Conservation (phyloP, 2,329 filamentous ascomycete genomes). For the Monilinia aucupariae region DNA sequence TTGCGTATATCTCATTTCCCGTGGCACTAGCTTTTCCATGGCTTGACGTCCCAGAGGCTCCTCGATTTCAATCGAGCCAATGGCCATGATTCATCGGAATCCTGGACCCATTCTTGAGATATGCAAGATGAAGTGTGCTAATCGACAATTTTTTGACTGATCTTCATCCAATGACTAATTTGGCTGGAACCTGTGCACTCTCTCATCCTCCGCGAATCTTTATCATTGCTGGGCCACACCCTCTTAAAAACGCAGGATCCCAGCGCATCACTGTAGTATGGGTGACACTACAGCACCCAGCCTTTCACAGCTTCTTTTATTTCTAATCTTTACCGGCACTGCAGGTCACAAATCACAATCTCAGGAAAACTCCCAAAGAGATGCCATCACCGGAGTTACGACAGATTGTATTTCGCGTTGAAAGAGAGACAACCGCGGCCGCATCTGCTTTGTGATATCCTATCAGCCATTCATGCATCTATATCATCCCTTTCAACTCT, state of each 20-base stretch:
- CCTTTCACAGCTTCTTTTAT: not conserved
- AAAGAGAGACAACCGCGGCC: not conserved
- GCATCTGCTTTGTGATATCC: not conserved
- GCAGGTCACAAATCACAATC: conserved; percentile 6
- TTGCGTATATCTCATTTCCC: conserved; percentile 18
- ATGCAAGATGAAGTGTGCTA: not conserved
- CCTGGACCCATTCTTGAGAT: not conserved
- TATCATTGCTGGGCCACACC: not conserved
- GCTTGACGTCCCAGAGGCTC: not conserved
- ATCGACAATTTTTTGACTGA: not conserved
- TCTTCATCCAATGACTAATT: not conserved
- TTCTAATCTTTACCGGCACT: not conserved
- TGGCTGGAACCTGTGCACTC: not conserved
- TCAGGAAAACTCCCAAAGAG: not conserved
- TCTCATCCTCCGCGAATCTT: not conserved
- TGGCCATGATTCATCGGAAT: not conserved
- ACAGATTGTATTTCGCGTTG: not conserved
- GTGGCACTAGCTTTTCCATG: not conserved
- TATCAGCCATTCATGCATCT: not conserved
- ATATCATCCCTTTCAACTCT: not conserved
- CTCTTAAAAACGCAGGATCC: not conserved
- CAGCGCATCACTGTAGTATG: not conserved
- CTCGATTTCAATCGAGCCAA: not conserved
- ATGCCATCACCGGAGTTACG: not conserved
- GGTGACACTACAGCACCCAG: not conserved